Conservation (phyloP, 148 eudicot genomes). For the Fagopyrum homotropicum region DNA sequence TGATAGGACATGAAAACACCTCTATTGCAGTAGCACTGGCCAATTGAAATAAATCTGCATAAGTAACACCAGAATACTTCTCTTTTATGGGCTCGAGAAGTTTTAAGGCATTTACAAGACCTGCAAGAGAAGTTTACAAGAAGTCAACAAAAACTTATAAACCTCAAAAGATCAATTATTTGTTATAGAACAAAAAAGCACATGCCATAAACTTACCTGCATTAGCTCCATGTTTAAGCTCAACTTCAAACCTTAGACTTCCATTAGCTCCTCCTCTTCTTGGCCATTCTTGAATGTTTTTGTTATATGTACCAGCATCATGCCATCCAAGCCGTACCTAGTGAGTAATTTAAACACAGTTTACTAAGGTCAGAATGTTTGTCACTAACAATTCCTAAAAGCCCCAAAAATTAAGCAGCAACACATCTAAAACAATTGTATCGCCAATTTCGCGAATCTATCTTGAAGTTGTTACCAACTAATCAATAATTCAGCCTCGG, state of each 20-base stretch:
- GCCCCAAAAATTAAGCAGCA: background rate
- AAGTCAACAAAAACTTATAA: background rate
- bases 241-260: constrained; percentile 82
- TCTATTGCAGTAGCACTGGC: constrained; percentile 98
- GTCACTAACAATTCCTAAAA: background rate
- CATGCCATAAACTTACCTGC: constrained; percentile 45
- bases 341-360: constrained; percentile 9
- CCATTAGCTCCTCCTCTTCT: constrained; percentile 96
- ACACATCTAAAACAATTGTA: background rate
- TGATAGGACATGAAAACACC: constrained; percentile 35
- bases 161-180: background rate
- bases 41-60: constrained; percentile 91
- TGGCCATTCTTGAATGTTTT: constrained; percentile 91
- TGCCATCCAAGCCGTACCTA: constrained; percentile 99
- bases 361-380: background rate
- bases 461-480: background rate
- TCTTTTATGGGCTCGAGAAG: constrained; percentile 93
- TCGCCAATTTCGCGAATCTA: background rate
- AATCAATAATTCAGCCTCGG: background rate
- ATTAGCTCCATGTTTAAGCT: constrained; percentile 94
- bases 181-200: background rate
- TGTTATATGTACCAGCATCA: constrained; percentile 92
- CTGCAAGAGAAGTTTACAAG: constrained; percentile 30
- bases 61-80: constrained; percentile 77
- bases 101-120: constrained; percentile 93